Base-by-base conservation (phyloP, 805 yeast genomes). In the Candida patagonica region DNA sequence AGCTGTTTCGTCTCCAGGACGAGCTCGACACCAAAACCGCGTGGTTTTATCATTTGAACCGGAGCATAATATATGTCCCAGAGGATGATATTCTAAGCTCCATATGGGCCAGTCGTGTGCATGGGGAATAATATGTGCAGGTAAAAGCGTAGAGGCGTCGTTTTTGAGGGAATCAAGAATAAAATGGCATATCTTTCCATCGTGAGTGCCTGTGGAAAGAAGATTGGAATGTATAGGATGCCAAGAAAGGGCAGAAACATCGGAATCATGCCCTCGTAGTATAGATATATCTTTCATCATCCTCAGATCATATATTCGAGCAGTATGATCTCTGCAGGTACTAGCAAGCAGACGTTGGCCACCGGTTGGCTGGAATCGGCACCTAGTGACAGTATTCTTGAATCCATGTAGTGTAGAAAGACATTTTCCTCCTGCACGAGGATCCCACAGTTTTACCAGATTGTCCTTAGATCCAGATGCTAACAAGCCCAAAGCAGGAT, bases 401-500 rank as follows among this genome's bases (percentile, higher is more conserved):
- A 85, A 89, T 9, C 94, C 95, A 54, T 87, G 85, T 22, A 92
- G 60, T 0, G 96, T 88, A 2, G 86, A 68, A 5, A 92, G 66
- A 48, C 89, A 78, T 35, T 70, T 69, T 0, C 80, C 77, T 4
- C 76, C 57, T 17, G 47, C 68, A 46, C 98, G 70, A 8, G 99
- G 99, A 57, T 92, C 99, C 98, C 98, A 92, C 20, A 92, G 66
- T 61, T 88, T 87, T 35, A 92, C 74, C 49, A 87, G 65, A 60
- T 94, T 94, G 61, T 92, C 99, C 58, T 94, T 92, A 0, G 97
- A 92, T 0, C 96, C 99, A 47, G 88, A 74, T 0, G 82, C 96
- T 37, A 92, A 71, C 21, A 92, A 67, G 0, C 96, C 96, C 61
- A 85, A 64, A 9, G 71, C 68, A 4, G 94, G 84, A 60, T 92